Conservation (phyloP, 148 eudicot species). For the Rhododendron molle region DNA sequence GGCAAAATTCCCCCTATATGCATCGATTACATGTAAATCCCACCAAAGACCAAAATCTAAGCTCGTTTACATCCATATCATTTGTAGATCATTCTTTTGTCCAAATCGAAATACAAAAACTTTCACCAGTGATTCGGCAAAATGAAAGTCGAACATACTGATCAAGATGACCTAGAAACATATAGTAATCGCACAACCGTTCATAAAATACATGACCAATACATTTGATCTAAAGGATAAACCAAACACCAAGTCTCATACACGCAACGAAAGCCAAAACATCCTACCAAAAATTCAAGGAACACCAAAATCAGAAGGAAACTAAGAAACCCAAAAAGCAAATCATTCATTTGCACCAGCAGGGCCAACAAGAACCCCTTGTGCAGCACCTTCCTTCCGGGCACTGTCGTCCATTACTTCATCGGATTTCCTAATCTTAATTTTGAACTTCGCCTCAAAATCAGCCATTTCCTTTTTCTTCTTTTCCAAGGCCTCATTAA, state of each 20-base stretch:
- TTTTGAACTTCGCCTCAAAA: conserved; percentile 78
- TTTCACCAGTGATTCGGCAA: background rate
- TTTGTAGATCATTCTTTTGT: background rate
- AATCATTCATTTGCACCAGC: conserved; percentile 43
- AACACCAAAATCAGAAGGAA: background rate
- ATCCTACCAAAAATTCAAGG: background rate
- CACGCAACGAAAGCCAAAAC: background rate
- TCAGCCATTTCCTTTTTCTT: conserved; percentile 83
- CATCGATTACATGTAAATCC: background rate
- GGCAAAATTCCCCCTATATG: background rate
- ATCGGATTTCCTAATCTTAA: conserved; percentile 66
- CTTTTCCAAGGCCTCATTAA: conserved; percentile 66
- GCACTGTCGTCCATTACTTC: conserved; percentile 54
- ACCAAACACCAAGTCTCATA: background rate
- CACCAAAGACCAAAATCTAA: background rate
- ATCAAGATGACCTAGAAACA: background rate
- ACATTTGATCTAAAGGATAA: background rate
- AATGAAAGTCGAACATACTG: background rate
- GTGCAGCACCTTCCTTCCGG: conserved; percentile 80
- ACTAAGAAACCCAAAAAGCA: background rate
- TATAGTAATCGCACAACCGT: background rate
- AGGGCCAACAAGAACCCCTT: conserved; percentile 93
- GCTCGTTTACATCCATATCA: background rate
- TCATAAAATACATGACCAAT: background rate
- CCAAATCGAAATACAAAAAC: background rate